Conservation (phyloP, 257 asterid species). For the Lycium barbarum region DNA sequence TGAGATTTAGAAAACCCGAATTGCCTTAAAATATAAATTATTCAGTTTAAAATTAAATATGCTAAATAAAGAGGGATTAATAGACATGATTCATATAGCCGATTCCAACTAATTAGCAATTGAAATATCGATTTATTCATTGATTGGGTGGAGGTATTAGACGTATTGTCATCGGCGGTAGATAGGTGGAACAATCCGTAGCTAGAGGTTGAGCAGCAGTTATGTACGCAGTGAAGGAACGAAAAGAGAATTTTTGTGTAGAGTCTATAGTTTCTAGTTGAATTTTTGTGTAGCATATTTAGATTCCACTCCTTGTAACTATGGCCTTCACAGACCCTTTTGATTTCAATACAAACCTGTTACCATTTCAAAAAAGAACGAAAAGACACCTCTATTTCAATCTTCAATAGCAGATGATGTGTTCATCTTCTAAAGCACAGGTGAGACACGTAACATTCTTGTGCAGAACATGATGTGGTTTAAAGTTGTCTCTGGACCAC, state of each 20-base stretch:
- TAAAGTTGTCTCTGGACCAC: background rate
- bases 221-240: background rate
- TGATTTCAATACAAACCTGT: no score
- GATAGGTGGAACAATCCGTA: background rate
- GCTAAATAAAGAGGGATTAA: background rate
- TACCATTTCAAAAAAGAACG: background rate
- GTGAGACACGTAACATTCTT: slow-evolving; percentile 3
- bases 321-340: no score
- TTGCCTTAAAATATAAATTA: background rate
- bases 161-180: background rate
- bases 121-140: background rate
- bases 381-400: background rate
- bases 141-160: background rate
- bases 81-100: slow-evolving; percentile 1
- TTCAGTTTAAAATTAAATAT: background rate
- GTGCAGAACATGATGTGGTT: background rate
- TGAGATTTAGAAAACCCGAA: background rate
- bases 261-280: no score
- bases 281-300: no score
- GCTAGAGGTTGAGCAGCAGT: background rate
- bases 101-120: background rate
- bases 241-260: background rate
- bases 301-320: no score
- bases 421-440: slow-evolving; percentile 11
- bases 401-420: background rate